phyloP scores from a whole-genome alignment of 495 filamentous ascomycete genomes.

The Daldinia vernicosa region DNA sequence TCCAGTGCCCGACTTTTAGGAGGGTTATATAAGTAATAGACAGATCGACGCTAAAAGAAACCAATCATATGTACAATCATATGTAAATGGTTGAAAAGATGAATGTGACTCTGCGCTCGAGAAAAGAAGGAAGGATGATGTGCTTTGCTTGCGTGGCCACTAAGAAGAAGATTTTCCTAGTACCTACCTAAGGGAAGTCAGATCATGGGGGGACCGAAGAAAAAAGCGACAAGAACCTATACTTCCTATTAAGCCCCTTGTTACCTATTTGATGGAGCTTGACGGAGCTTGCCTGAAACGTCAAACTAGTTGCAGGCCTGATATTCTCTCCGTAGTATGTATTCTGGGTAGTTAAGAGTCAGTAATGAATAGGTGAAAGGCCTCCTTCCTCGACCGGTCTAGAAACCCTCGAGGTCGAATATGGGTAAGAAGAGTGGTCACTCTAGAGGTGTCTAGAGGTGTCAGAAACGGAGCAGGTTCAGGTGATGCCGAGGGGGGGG shows the following conservation, averaged over 20 bases:
- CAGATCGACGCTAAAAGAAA: conserved; percentile 27
- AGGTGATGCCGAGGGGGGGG: conserved; percentile 23
- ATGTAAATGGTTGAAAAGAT: conserved; percentile 31
- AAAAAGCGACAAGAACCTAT: conserved; percentile 11
- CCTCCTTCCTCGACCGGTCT: conserved; percentile 6
- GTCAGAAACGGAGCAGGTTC: conserved; percentile 24
- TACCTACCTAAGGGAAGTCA: conserved; percentile 14
- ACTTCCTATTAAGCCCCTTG: conserved; percentile 3
- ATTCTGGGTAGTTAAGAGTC: not conserved
- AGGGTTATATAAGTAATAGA: no score
- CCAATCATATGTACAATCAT: no score
- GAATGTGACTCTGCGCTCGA: conserved; percentile 18
- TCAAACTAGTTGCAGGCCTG: conserved; percentile 20
- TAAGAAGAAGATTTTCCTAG: conserved; percentile 8
- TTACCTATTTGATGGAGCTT: no score
- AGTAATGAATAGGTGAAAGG: not conserved
- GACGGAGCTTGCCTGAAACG: conserved; percentile 26
- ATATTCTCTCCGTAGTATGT: conserved; percentile 7
- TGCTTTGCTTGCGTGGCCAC: conserved; percentile 22
- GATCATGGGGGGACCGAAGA: conserved; percentile 21
- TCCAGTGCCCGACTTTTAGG: no score
- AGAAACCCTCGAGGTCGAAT: conserved; percentile 9
- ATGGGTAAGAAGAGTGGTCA: not conserved
- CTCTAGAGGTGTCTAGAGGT: conserved; percentile 8
- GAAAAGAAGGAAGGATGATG: not conserved